Evolutionary conservation across 1,284 basidiomycete species (phyloP).

Genomic region (Marasmius tenuissimus): DNA sequence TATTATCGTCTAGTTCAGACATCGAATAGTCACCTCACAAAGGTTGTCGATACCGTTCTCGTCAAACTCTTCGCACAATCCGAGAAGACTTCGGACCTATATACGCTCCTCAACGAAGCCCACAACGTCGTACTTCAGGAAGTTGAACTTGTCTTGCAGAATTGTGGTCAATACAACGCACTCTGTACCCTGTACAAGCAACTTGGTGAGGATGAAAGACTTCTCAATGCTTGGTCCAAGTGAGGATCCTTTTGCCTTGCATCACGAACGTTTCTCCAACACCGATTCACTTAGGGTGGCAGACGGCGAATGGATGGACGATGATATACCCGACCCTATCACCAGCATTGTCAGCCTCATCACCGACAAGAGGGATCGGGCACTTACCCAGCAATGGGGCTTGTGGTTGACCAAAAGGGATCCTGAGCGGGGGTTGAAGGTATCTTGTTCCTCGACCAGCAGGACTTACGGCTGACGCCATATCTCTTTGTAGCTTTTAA

Average conservation of each 20-base stretch:
- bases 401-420: constrained; percentile 79
- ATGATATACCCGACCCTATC: constrained; percentile 67
- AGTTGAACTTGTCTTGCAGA: constrained; percentile 59
- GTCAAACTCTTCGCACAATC: constrained; percentile 70
- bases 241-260: constrained; percentile 35
- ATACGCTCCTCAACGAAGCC: constrained; percentile 57
- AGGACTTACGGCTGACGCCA: background rate
- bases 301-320: constrained; percentile 69
- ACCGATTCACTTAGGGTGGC: constrained; percentile 52
- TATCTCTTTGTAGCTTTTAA: constrained; percentile 48
- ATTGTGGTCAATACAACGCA: constrained; percentile 58
- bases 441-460: constrained; percentile 25
- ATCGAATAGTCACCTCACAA: constrained; percentile 13
- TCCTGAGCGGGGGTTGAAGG: constrained; percentile 71
- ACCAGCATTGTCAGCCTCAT: constrained; percentile 68
- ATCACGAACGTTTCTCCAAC: background rate
- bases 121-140: constrained; percentile 63
- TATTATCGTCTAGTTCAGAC: constrained; percentile 16
- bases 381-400: constrained; percentile 70
- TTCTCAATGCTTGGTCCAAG: constrained; percentile 74
- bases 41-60: constrained; percentile 84
- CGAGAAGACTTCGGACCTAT: constrained; percentile 64
- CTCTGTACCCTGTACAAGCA: constrained; percentile 66
- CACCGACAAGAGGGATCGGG: constrained; percentile 56
- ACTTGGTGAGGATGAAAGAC: constrained; percentile 54